phyloP scores from a whole-genome alignment of 2,329 filamentous ascomycete genomes.

The Ascocoryne sarcoides region DNA sequence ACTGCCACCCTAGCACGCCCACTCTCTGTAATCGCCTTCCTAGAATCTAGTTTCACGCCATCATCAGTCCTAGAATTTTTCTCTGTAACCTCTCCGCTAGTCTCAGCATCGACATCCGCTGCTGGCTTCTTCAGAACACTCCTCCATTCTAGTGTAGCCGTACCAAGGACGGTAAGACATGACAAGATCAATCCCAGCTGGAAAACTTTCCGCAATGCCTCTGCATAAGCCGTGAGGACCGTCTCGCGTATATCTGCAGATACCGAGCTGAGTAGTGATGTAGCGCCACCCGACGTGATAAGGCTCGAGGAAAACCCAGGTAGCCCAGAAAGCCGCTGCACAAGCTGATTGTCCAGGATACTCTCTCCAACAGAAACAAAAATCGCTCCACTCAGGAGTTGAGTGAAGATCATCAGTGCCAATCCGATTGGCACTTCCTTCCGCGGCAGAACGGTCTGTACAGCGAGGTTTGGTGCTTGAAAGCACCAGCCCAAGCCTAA shows the following conservation, averaged over 20 bases:
- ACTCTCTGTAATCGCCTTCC: too few relatives aligned
- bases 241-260: background rate
- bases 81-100: too few relatives aligned
- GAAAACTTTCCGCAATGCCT: slow-evolving; percentile 9
- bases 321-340: background rate
- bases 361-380: background rate
- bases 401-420: background rate
- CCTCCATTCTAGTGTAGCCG: slow-evolving; percentile 35
- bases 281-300: background rate
- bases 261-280: background rate
- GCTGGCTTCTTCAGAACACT: slow-evolving; percentile 10
- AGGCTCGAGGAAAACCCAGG: background rate
- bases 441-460: background rate
- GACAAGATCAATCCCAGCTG: slow-evolving; percentile 33
- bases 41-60: too few relatives aligned
- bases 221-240: slow-evolving; percentile 30
- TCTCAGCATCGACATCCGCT: too few relatives aligned
- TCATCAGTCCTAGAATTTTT: too few relatives aligned
- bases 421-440: background rate
- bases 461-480: background rate
- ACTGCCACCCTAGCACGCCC: too few relatives aligned
- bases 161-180: slow-evolving; percentile 5
- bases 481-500: slow-evolving; percentile 37
- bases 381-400: background rate
- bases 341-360: background rate